phyloP scores from a whole-genome alignment of 192 early-diverging fungal species.

The Podila minutissima region DNA sequence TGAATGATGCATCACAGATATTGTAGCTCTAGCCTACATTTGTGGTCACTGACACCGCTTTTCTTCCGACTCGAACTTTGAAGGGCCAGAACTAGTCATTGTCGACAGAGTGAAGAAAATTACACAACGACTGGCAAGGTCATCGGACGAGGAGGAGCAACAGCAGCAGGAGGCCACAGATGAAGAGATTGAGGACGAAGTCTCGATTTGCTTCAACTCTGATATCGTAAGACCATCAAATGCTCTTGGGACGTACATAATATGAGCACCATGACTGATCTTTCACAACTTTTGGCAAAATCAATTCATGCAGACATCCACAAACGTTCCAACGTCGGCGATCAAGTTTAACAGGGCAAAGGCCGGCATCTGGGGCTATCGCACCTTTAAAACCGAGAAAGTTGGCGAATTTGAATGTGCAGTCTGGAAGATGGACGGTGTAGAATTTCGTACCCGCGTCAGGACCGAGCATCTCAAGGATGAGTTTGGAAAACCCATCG shows the following conservation, averaged over 20 bases:
- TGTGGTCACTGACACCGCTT: background rate
- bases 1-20: background rate
- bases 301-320: conserved; percentile 24
- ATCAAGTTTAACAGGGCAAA: conserved; percentile 50
- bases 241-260: no score
- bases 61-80: background rate
- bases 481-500: conserved; percentile 27
- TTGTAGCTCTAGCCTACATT: background rate
- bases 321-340: conserved; percentile 40
- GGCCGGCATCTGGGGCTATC: conserved; percentile 44
- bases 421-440: conserved; percentile 52
- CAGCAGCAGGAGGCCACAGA: conserved; percentile 21
- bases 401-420: conserved; percentile 49
- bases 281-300: background rate
- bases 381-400: conserved; percentile 38
- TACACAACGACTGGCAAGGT: conserved; percentile 33
- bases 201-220: conserved; percentile 47
- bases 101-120: conserved; percentile 48
- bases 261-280: no score
- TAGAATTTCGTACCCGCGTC: conserved; percentile 45
- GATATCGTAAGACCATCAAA: conserved; percentile 17
- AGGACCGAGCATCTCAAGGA: conserved; percentile 47
- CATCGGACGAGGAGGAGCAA: conserved; percentile 22
- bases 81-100: conserved; percentile 42
- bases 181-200: conserved; percentile 40